These are phyloP conservation scores for Hydnum rufescens DNA, from an alignment of 768 basidiomycete species.

Conservation along the genomic window DNA sequence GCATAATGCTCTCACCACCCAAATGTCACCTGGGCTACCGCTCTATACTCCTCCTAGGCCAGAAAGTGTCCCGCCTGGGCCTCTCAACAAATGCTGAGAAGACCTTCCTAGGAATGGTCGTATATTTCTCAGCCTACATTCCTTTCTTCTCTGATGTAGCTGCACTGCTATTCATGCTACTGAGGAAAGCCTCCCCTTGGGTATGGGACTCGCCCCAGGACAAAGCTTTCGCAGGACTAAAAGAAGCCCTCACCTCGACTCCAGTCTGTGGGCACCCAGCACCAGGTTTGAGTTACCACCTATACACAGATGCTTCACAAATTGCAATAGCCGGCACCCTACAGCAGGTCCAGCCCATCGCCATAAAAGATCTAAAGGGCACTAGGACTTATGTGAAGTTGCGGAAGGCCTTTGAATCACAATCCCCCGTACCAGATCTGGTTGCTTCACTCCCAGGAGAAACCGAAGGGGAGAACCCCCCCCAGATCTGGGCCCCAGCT, in stretches of 20 bases:
- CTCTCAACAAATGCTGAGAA: constrained; percentile 23
- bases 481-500: constrained; percentile 14
- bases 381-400: constrained; percentile 13
- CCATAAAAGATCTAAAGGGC: constrained; percentile 13
- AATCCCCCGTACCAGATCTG: constrained; percentile 8
- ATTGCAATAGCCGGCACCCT: constrained; percentile 18
- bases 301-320: constrained; percentile 21
- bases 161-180: constrained; percentile 18
- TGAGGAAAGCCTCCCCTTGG: constrained; percentile 16
- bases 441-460: constrained; percentile 7
- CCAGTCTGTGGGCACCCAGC: constrained; percentile 20
- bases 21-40: constrained; percentile 21
- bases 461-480: constrained; percentile 15
- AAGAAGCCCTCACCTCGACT: constrained; percentile 17
- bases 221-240: constrained; percentile 17
- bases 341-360: constrained; percentile 15
- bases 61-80: constrained; percentile 23
- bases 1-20: constrained; percentile 18
- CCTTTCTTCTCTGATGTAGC: constrained; percentile 21
- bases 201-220: constrained; percentile 14
- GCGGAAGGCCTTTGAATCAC: constrained; percentile 5
- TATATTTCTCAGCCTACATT: constrained; percentile 22
- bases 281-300: constrained; percentile 16
- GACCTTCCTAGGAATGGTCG: constrained; percentile 22
- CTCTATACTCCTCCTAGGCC: constrained; percentile 21